Base-by-base conservation (phyloP, 805 yeast species). In the Kodamaea fukazawae region DNA sequence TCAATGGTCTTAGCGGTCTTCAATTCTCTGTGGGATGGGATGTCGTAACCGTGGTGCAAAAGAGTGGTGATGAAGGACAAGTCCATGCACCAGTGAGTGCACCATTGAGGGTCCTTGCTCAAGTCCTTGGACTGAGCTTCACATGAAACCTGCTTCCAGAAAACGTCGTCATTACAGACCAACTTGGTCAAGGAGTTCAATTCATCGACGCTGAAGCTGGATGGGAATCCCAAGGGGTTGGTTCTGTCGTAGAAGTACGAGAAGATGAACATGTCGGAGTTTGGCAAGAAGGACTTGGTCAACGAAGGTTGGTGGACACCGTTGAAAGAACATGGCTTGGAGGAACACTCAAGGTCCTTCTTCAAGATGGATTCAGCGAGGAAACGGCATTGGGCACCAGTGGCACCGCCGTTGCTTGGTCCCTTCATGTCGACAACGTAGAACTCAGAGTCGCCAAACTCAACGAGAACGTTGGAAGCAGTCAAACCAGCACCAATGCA, bases 231-330 rank as follows among this genome's bases (percentile, higher is more conserved):
- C 50, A 93, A 73, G 34, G 98, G 97, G 58, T 76, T 81, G 26
- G 97, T 86, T 58, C 95, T 79, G 67, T 93, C 99, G 67, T 88
- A 95, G 68, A 93, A 93, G 73, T 80, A 93, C 8, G 98, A 91
- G 67, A 95, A 89, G 31, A 93, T 80, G 64, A 72, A 93, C 77
- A 93, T 74, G 56, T 93, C 98, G 29, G 81, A 76, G 23, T 78
- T 62, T 40, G 70, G 70, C 39, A 79, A 75, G 75, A 93, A 93
- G 11, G 95, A 81, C 46, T 74, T 78, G 32, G 79, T 79, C 54
- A 93, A 71, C 3, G 95, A 85, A 7, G 99, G 99, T 70, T 93
- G 99, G 64, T 95, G 95, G 36, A 89, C 85, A 57, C 99, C 99
- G 58, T 91, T 88, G 76, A 93, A 93, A 2, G 97, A 86, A 63